A percentile compares a stretch with the other conserved stretches of the same genome.
phyloP scores from a whole-genome alignment of 1,139 yeast genomes.

The Scheffersomyces stambukii region DNA sequence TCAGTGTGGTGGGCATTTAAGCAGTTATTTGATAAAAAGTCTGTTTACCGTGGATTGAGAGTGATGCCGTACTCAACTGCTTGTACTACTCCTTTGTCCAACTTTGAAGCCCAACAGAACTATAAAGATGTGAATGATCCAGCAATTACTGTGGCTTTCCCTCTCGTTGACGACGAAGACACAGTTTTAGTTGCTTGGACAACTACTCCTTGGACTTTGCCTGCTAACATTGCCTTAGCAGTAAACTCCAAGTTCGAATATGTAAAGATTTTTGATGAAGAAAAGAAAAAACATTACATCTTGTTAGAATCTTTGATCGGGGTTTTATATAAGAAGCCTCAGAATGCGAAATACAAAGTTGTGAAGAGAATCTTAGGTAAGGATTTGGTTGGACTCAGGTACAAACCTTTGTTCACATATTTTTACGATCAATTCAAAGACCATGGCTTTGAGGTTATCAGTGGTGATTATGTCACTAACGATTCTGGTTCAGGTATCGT shows the following conservation, averaged over 20 bases:
- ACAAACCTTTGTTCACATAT: constrained; percentile 79
- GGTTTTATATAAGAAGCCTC: constrained; percentile 90
- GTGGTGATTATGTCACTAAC: constrained; percentile 79
- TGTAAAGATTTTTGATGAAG: constrained; percentile 88
- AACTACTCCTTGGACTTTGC: constrained; percentile 99
- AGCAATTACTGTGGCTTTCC: constrained; percentile 90
- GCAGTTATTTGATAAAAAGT: constrained; percentile 75
- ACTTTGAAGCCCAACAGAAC: constrained; percentile 97
- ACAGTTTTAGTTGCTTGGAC: constrained; percentile 96
- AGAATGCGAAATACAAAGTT: constrained; percentile 78
- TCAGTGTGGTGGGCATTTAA: constrained; percentile 99
- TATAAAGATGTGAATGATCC: constrained; percentile 98
- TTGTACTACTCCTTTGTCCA: constrained; percentile 91
- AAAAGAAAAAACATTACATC: constrained; percentile 72
- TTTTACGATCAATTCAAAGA: constrained; percentile 73
- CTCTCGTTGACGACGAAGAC: constrained; percentile 71
- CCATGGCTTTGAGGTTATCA: constrained; percentile 74
- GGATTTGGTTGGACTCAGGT: constrained; percentile 72
- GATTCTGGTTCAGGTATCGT: constrained; percentile 99
- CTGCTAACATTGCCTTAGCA: constrained; percentile 87
- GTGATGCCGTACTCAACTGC: constrained; percentile 99
- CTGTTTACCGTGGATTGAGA: constrained; percentile 90
- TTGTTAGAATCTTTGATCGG: constrained; percentile 77
- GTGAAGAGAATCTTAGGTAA: constrained; percentile 78
- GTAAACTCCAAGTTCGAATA: constrained; percentile 91